These are phyloP conservation scores for Dunaliella salina DNA, from an alignment of 163 green algal species.

Conservation along the genomic window DNA sequence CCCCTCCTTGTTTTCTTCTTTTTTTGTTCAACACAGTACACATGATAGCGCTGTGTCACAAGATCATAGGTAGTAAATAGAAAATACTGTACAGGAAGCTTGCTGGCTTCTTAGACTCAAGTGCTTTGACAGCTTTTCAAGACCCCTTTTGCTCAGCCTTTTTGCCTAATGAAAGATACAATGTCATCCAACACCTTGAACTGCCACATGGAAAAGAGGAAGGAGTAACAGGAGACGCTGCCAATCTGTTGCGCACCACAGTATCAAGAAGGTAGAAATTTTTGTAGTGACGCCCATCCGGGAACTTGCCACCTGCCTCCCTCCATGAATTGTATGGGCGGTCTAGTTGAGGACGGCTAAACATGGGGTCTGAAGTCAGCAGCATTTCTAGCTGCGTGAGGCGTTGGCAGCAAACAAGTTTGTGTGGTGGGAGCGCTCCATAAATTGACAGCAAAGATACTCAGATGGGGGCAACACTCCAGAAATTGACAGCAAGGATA, in stretches of 20 bases:
- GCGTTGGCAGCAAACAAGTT: neutral
- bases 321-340: constrained; percentile 23
- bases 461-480: neutral
- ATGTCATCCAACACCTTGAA: no score
- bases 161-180: no score
- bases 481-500: neutral
- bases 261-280: constrained; percentile 21
- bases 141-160: no score
- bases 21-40: no score
- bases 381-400: constrained; percentile 14
- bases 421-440: neutral
- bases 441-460: neutral
- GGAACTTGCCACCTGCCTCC: constrained; percentile 17
- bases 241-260: neutral
- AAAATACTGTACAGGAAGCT: no score
- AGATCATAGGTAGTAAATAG: no score
- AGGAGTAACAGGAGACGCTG: no score
- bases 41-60: no score
- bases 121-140: no score
- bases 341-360: constrained; percentile 23
- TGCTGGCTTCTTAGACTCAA: no score
- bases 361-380: constrained; percentile 31
- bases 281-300: constrained; percentile 27
- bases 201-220: neutral
- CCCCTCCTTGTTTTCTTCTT: no score